A percentile compares a stretch with the other conserved stretches of the same genome.
Evolutionary conservation across 2,329 filamentous ascomycete species (phyloP).

Genomic region (Herpomyces periplanetae): DNA sequence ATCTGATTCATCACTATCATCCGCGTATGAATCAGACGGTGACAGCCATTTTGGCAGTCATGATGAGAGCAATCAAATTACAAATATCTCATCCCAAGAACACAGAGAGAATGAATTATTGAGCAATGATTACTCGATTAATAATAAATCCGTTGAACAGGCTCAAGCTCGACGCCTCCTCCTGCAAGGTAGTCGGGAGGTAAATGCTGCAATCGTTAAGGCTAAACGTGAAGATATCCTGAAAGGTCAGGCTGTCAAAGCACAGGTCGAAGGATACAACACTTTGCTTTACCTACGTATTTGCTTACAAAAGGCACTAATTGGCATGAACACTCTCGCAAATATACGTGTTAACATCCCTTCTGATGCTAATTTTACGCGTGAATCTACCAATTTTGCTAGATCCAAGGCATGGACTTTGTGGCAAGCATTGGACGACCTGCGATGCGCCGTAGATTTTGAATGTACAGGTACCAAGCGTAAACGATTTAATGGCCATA

Average conservation of each 20-base stretch:
- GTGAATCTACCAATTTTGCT: conserved; percentile 26
- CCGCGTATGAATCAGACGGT: too few relatives aligned
- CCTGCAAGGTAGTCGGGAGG: conserved; percentile 21
- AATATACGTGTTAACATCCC: too few relatives aligned
- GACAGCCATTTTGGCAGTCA: too few relatives aligned
- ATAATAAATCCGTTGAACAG: too few relatives aligned
- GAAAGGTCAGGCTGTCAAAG: conserved; percentile 53
- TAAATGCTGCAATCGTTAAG: conserved; percentile 20
- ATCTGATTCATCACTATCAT: too few relatives aligned
- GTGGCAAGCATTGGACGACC: conserved; percentile 35
- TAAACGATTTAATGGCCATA: conserved; percentile 12
- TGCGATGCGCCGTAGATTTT: conserved; percentile 19
- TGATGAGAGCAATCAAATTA: too few relatives aligned
- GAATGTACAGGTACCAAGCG: conserved; percentile 17
- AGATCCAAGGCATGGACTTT: conserved; percentile 53
- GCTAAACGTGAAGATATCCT: conserved; percentile 34
- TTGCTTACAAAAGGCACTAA: conserved; percentile 57
- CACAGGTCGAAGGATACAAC: conserved; percentile 54
- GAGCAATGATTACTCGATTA: too few relatives aligned
- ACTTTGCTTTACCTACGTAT: conserved; percentile 61
- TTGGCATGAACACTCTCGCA: conserved; percentile 42
- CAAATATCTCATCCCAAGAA: too few relatives aligned
- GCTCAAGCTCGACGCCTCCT: conserved; percentile 28
- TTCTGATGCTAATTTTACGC: conserved; percentile 5
- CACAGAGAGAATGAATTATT: too few relatives aligned